phyloP scores from a whole-genome alignment of 495 filamentous ascomycete species.

The Penicillium samsonianum region DNA sequence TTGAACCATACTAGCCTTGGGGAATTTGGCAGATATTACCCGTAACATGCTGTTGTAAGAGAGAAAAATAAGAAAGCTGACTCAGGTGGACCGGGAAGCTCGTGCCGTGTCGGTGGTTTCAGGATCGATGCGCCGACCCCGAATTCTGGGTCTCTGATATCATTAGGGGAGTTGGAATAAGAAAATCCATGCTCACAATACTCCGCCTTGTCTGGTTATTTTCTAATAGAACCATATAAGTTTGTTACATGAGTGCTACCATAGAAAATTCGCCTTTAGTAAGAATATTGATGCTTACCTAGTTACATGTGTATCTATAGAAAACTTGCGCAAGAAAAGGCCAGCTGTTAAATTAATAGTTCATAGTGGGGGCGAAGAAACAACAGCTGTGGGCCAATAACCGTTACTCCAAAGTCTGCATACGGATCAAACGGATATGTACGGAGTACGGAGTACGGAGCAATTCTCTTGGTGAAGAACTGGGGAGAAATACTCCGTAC shows the following conservation, averaged over 20 bases:
- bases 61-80: conserved; percentile 12
- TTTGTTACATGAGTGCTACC: too few species aligned
- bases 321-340: neutral
- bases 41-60: neutral
- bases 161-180: neutral
- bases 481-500: neutral
- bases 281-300: neutral
- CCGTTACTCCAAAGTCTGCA: conserved; percentile 3
- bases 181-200: neutral
- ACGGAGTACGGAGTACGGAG: neutral
- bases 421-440: conserved; percentile 5
- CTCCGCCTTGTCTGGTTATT: too few species aligned
- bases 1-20: neutral
- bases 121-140: conserved; percentile 26
- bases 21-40: neutral
- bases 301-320: neutral
- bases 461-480: neutral
- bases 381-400: conserved; percentile 9
- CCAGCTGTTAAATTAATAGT: conserved; percentile 4
- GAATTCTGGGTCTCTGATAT: conserved; percentile 10
- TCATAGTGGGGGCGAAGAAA: neutral
- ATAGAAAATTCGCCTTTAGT: neutral
- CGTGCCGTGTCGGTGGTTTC: conserved; percentile 35
- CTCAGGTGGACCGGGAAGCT: conserved; percentile 25
- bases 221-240: too few species aligned